phyloP scores from a whole-genome alignment of 129 eudicot species.

The Flaveria robusta region DNA sequence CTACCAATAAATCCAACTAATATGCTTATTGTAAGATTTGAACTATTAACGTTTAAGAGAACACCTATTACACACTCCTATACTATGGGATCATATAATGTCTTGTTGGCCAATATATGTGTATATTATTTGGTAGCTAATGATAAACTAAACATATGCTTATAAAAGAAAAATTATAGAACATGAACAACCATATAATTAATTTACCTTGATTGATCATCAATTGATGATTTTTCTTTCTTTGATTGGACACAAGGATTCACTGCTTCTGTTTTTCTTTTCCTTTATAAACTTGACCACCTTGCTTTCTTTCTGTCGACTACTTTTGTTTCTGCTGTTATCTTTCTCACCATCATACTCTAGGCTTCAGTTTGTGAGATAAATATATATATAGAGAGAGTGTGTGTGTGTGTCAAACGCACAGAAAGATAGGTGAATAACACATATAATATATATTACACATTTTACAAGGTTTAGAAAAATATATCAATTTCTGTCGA shows the following conservation, averaged over 20 bases:
- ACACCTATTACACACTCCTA: no score
- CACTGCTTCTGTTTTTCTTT: background rate
- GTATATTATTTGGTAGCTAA: background rate
- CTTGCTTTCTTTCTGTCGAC: slow-evolving; percentile 14
- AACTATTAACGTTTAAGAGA: no score
- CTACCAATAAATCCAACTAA: no score
- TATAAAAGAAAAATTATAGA: background rate
- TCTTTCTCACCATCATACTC: slow-evolving; percentile 30
- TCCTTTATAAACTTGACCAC: slow-evolving; percentile 15
- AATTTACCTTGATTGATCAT: slow-evolving; percentile 26
- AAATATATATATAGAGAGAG: no score
- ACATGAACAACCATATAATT: background rate
- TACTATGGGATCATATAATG: no score
- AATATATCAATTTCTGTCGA: no score
- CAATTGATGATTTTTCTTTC: slow-evolving; percentile 20
- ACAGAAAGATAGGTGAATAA: no score
- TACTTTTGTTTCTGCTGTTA: slow-evolving; percentile 2
- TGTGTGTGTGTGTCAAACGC: no score
- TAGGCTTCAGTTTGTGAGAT: background rate
- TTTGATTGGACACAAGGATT: slow-evolving; percentile 5
- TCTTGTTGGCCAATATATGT: no score
- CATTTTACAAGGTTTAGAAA: no score
- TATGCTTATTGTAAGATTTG: no score
- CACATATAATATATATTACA: no score
- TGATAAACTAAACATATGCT: background rate